These are phyloP conservation scores for Lactarius quietus DNA, from an alignment of 768 basidiomycete genomes.

Conservation along the genomic window DNA sequence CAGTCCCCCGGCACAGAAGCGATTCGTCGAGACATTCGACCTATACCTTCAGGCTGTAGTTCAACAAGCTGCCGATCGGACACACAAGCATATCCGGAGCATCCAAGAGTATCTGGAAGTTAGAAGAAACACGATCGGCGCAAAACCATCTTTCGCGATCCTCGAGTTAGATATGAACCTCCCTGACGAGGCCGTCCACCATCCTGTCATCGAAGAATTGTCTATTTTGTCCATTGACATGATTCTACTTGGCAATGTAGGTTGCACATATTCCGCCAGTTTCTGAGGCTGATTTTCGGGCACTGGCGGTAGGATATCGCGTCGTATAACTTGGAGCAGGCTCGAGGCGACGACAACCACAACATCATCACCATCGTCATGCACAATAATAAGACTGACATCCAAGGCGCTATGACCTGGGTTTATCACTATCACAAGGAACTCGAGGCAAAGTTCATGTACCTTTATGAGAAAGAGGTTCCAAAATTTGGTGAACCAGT, in stretches of 20 bases:
- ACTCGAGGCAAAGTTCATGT: slow-evolving; percentile 33
- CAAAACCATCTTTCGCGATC: slow-evolving; percentile 25
- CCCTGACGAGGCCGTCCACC: slow-evolving; percentile 21
- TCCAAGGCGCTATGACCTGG: slow-evolving; percentile 37
- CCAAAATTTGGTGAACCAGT: slow-evolving; percentile 39
- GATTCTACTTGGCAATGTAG: slow-evolving; percentile 25
- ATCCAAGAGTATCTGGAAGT: slow-evolving; percentile 25
- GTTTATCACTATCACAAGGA: slow-evolving; percentile 32
- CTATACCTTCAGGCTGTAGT: slow-evolving; percentile 24
- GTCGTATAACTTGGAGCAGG: slow-evolving; percentile 36
- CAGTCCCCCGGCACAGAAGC: slow-evolving; percentile 21
- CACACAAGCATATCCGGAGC: slow-evolving; percentile 17
- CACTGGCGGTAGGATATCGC: slow-evolving; percentile 29
- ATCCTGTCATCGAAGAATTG: slow-evolving; percentile 19
- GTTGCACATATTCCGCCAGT: background rate
- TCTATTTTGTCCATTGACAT: slow-evolving; percentile 23
- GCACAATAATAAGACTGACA: slow-evolving; percentile 37
- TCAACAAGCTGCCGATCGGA: slow-evolving; percentile 24
- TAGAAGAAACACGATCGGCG: slow-evolving; percentile 24
- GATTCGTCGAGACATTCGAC: slow-evolving; percentile 25
- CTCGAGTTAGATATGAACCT: slow-evolving; percentile 23
- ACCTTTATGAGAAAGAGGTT: slow-evolving; percentile 30
- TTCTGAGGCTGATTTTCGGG: background rate
- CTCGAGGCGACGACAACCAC: slow-evolving; percentile 38
- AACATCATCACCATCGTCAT: slow-evolving; percentile 45